phyloP scores from a whole-genome alignment of 139 green algal species.

The Micractinium sp. region DNA sequence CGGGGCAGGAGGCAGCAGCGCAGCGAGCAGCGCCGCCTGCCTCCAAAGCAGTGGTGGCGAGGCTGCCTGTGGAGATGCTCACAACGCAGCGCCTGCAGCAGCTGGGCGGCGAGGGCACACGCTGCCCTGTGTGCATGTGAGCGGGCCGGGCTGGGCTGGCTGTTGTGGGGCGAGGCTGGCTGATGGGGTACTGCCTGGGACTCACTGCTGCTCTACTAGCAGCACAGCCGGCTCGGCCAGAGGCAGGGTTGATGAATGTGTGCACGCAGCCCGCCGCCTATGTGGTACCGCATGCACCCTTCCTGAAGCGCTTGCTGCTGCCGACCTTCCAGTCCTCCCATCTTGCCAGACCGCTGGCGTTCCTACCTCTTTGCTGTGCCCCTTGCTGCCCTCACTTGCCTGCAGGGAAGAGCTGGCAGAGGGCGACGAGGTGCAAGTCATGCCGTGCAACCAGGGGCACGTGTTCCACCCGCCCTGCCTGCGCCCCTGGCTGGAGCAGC shows the following conservation, averaged over 20 bases:
- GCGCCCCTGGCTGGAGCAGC: constrained; percentile 70
- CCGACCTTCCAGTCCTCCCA: not conserved
- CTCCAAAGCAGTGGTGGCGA: constrained; percentile 45
- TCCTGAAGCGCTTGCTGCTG: not conserved
- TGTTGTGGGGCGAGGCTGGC: no score
- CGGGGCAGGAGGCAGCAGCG: constrained; percentile 4
- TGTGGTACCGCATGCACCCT: no score
- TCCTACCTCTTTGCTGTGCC: constrained; percentile 37
- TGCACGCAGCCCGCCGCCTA: no score
- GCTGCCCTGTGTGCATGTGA: constrained; percentile 62
- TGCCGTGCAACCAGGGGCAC: constrained; percentile 72
- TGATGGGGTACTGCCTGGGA: no score
- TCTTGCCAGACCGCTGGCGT: not conserved
- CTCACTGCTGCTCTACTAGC: no score
- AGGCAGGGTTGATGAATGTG: no score
- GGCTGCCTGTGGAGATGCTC: constrained; percentile 42
- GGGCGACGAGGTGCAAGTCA: constrained; percentile 70
- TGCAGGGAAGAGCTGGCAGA: constrained; percentile 60
- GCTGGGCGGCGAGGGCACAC: constrained; percentile 35
- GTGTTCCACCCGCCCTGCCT: constrained; percentile 80
- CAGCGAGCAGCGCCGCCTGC: constrained; percentile 41
- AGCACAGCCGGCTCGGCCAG: no score
- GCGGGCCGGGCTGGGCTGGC: not conserved
- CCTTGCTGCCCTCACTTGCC: not conserved
- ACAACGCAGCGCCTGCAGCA: constrained; percentile 31